Conservation (phyloP, 257 asterid species). For the Solanum peruvianum region DNA sequence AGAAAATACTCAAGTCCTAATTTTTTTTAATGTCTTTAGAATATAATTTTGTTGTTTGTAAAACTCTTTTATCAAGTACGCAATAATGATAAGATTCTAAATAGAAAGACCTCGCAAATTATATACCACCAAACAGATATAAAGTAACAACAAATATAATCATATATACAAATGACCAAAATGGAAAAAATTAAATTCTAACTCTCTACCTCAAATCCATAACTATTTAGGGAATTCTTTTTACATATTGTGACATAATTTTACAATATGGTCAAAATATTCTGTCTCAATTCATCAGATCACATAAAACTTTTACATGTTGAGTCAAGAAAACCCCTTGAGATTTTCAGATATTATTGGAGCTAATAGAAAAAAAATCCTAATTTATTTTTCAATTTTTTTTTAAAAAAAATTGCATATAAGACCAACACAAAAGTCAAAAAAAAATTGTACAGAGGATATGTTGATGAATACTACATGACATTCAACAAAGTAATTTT, state of each 20-base stretch:
- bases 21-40: not conserved
- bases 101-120: not conserved
- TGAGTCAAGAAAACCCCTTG: not conserved
- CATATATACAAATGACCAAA: not conserved
- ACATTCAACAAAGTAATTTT: slow-evolving; percentile 24
- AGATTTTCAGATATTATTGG: not conserved
- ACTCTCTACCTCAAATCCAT: not conserved
- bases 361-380: not conserved
- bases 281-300: not conserved
- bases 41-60: not conserved
- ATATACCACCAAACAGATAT: not conserved
- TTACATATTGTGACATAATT: not conserved
- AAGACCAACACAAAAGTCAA: slow-evolving; percentile 28
- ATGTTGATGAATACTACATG: slow-evolving; percentile 33
- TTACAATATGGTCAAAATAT: not conserved
- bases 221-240: not conserved
- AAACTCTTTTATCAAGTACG: not conserved
- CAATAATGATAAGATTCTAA: not conserved
- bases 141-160: not conserved
- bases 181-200: not conserved
- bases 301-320: not conserved
- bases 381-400: not conserved
- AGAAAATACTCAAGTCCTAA: not conserved
- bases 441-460: slow-evolving; percentile 18
- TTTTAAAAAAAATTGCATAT: not conserved